phyloP scores from a whole-genome alignment of 208 protist species.

The Trypanosoma cruzi region DNA sequence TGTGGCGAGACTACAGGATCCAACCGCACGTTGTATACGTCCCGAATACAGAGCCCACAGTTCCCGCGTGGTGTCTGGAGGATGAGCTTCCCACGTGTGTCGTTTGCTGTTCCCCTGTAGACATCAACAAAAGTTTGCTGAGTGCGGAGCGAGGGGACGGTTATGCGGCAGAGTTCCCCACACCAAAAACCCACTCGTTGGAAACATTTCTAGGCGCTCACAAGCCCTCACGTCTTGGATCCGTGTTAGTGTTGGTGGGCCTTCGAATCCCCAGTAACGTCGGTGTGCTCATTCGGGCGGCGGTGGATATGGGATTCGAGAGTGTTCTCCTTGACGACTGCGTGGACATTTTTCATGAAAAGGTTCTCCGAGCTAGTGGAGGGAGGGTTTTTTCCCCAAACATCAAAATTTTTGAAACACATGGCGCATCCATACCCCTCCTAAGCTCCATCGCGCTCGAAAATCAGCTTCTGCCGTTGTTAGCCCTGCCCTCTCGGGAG shows the following conservation, averaged over 20 bases:
- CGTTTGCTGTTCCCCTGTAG: slow-evolving; percentile 70
- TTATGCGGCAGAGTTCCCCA: slow-evolving; percentile 82
- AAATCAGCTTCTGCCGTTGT: slow-evolving; percentile 66
- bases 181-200: slow-evolving; percentile 1
- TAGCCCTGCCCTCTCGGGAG: slow-evolving; percentile 78
- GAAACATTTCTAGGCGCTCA: slow-evolving; percentile 24
- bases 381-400: slow-evolving; percentile 58
- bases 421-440: slow-evolving; percentile 37
- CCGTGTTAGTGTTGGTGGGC: slow-evolving; percentile 77
- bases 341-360: slow-evolving; percentile 76
- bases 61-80: slow-evolving; percentile 73
- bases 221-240: slow-evolving; percentile 30
- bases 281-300: slow-evolving; percentile 68
- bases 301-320: slow-evolving; percentile 76
- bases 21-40: slow-evolving; percentile 81
- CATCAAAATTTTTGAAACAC: slow-evolving; percentile 53
- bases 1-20: slow-evolving; percentile 76
- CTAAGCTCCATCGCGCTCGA: slow-evolving; percentile 59
- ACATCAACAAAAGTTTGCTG: slow-evolving; percentile 66
- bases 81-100: slow-evolving; percentile 63
- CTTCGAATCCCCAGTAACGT: slow-evolving; percentile 89
- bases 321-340: slow-evolving; percentile 73
- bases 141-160: slow-evolving; percentile 80
- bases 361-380: slow-evolving; percentile 86
- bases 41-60: slow-evolving; percentile 44